A percentile compares a stretch with the other conserved stretches of the same genome.
Evolutionary conservation across 2,329 filamentous ascomycete genomes (phyloP).

Genomic region (Cadophora malorum): DNA sequence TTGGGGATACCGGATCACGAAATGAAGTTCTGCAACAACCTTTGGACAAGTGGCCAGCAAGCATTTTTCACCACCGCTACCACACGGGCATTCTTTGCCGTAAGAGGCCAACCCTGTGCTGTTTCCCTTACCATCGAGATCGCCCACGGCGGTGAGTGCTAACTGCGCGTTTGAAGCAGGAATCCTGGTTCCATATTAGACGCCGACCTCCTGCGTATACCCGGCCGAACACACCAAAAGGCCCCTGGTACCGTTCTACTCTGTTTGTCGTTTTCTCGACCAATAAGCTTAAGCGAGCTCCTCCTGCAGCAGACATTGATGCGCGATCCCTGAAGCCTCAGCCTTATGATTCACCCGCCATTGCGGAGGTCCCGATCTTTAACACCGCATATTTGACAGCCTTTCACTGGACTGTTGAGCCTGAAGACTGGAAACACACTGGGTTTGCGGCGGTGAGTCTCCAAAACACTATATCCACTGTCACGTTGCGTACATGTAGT

Average conservation of each 20-base stretch:
- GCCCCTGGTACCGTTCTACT: not conserved
- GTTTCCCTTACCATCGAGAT: not conserved
- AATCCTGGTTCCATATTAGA: slow-evolving; percentile 3
- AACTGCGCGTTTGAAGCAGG: slow-evolving; percentile 15
- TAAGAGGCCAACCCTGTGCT: not conserved
- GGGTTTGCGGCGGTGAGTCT: slow-evolving; percentile 25
- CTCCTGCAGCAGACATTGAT: slow-evolving; percentile 20
- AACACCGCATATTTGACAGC: slow-evolving; percentile 11
- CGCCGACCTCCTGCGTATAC: slow-evolving; percentile 22
- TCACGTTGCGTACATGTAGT: slow-evolving; percentile 24
- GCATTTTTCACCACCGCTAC: not conserved
- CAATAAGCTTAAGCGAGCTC: slow-evolving; percentile 10
- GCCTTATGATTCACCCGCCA: slow-evolving; percentile 27
- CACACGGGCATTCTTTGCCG: not conserved
- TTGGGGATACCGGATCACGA: slow-evolving; percentile 9
- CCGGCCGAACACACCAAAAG: slow-evolving; percentile 7
- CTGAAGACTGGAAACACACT: slow-evolving; percentile 7
- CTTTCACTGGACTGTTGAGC: slow-evolving; percentile 8
- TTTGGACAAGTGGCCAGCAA: not conserved
- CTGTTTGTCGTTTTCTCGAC: slow-evolving; percentile 12
- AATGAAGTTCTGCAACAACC: not conserved
- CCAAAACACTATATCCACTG: slow-evolving; percentile 16
- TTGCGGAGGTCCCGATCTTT: slow-evolving; percentile 27
- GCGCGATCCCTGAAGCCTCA: slow-evolving; percentile 19
- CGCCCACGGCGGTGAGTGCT: slow-evolving; percentile 8